phyloP scores from a whole-genome alignment of 176 grass and related monocot species.

The Alloteropsis semialata region DNA sequence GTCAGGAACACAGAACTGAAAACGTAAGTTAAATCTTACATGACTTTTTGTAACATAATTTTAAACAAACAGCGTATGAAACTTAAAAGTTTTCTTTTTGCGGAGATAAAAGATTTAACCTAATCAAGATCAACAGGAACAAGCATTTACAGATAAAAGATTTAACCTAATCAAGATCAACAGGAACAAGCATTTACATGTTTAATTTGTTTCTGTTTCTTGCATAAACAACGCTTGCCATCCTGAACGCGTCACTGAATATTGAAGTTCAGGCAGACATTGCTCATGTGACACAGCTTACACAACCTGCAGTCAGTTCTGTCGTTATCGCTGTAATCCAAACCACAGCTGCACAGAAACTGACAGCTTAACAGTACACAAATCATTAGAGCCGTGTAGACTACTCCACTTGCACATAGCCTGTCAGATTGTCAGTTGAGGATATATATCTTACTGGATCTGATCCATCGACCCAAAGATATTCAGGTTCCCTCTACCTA shows the following conservation, averaged over 20 bases:
- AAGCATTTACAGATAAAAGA: not conserved
- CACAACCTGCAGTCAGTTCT: conserved; percentile 19
- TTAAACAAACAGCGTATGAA: not conserved
- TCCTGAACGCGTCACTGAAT: not conserved
- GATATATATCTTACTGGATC: conserved; percentile 33
- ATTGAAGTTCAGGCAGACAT: not conserved
- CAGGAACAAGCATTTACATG: not conserved
- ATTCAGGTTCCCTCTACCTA: not conserved
- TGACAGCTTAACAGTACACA: conserved; percentile 37
- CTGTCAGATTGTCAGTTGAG: conserved; percentile 25
- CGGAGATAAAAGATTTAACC: not conserved
- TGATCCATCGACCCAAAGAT: conserved; percentile 1
- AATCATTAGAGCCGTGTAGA: conserved; percentile 19
- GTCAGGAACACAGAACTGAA: not conserved
- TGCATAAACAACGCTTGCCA: not conserved
- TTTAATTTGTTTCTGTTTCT: not conserved
- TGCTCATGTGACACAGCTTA: conserved; percentile 4
- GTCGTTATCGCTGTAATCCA: conserved; percentile 22
- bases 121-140: not conserved
- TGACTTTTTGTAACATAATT: not conserved
- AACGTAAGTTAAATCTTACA: not conserved
- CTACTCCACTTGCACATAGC: conserved; percentile 16
- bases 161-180: not conserved
- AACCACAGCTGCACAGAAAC: conserved; percentile 27
- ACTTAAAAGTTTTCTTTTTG: not conserved